These are phyloP conservation scores for Neopestalotiopsis rosae DNA, from an alignment of 2,329 filamentous ascomycete genomes.

Conservation along the genomic window DNA sequence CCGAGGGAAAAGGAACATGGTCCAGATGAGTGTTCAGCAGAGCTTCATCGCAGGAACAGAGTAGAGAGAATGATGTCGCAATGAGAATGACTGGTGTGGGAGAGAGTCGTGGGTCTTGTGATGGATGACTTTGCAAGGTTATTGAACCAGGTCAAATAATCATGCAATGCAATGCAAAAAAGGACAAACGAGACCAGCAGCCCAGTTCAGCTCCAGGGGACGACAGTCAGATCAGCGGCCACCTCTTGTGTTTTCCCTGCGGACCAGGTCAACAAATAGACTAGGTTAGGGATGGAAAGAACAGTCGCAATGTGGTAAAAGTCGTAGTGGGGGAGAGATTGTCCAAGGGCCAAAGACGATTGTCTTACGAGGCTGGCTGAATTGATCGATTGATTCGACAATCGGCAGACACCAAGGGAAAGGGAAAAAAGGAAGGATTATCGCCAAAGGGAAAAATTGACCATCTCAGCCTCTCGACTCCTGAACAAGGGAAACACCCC, in stretches of 20 bases:
- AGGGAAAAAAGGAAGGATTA: neutral
- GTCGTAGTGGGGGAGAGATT: neutral
- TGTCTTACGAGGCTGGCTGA: neutral
- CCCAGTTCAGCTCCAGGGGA: slow-evolving; percentile 2
- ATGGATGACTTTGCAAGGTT: neutral
- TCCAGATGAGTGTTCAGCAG: neutral
- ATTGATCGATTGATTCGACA: neutral
- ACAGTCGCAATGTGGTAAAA: neutral
- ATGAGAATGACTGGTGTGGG: neutral
- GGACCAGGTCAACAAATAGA: neutral
- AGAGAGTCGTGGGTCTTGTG: neutral
- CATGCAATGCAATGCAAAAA: slow-evolving; percentile 8
- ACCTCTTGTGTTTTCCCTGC: neutral
- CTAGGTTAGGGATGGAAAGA: neutral
- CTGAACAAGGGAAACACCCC: neutral
- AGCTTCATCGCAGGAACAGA: neutral
- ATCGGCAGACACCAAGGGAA: neutral
- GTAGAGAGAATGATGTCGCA: neutral
- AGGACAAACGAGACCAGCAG: neutral
- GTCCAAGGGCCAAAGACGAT: neutral
- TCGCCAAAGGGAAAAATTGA: neutral
- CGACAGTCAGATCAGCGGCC: neutral
- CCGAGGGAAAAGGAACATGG: neutral
- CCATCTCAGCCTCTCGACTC: slow-evolving; percentile 7
- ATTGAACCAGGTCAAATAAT: neutral